Evolutionary conservation across 1,284 basidiomycete genomes (phyloP), one percentile per base, ranked within the genome.

Genomic region (Coniferiporia sulphurascens): DNA sequence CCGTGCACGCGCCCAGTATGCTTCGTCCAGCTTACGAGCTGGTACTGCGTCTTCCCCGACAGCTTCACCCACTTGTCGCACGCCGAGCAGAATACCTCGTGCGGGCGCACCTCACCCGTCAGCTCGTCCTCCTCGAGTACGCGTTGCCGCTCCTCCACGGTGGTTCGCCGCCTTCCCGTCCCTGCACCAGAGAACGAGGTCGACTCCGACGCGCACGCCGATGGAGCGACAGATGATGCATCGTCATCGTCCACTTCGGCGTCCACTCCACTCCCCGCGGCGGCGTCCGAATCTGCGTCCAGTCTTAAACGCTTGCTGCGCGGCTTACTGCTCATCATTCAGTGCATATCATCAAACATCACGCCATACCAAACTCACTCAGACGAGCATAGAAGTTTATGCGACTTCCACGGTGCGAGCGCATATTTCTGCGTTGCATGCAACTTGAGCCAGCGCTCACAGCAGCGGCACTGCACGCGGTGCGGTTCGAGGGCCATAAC

Each of bases 401-500:
- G 60, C 15, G 50, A 8, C 48, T 62, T 62, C 60, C 60, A 62
- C 6, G 60, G 55, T 38, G 35, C 45, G 43, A 62, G 45, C 4
- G 56, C 56, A 51, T 62, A 62, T 10, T 46, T 53, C 56, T 58
- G 56, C 19, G 52, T 62, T 3, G 50, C 41, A 45, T 54, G 49
- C 17, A 62, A 54, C 43, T 62, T 62, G 17, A 62, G 61, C 61
- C 61, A 62, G 35, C 56, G 54, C 15, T 45, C 44, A 35, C 61
- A 62, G 34, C 52, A 50, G 12, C 57, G 52, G 44, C 61, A 62
- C 7, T 12, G 44, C 17, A 62, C 58, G 1, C 61, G 57, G 45
- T 62, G 61, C 36, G 63, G 59, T 50, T 65, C 64, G 19, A 65
- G 55, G 15, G 38, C 54, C 19, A 48, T 52, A n/a, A 58, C 52